These are phyloP conservation scores for Serendipita sp. DNA, from an alignment of 768 basidiomycete genomes.

Conservation along the genomic window DNA sequence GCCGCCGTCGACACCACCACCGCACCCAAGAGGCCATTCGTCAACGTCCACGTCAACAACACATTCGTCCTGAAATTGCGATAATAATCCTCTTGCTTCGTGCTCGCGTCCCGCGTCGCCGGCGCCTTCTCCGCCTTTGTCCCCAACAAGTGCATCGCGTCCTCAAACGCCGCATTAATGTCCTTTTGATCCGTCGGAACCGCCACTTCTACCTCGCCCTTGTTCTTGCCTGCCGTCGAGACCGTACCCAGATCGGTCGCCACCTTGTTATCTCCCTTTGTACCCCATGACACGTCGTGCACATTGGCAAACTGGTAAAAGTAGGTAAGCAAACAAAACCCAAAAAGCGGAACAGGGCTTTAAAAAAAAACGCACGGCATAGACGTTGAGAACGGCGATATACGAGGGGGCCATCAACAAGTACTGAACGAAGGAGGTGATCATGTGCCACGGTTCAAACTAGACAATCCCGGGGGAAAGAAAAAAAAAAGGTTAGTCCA, in stretches of 20 bases:
- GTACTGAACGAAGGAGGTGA: slow-evolving; percentile 92
- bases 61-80: slow-evolving; percentile 85
- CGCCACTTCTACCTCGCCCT: slow-evolving; percentile 73
- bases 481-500: no score
- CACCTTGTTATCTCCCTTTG: slow-evolving; percentile 84
- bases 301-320: slow-evolving; percentile 72
- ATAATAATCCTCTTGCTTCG: slow-evolving; percentile 76
- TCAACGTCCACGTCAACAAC: slow-evolving; percentile 74
- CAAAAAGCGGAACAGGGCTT: background rate
- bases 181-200: slow-evolving; percentile 82
- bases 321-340: background rate
- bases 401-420: slow-evolving; percentile 85
- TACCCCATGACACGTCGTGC: slow-evolving; percentile 91
- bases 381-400: slow-evolving; percentile 85
- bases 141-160: slow-evolving; percentile 61
- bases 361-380: slow-evolving; percentile 36
- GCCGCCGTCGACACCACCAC: slow-evolving; percentile 51
- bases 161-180: slow-evolving; percentile 78
- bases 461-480: slow-evolving; percentile 20
- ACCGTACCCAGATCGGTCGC: slow-evolving; percentile 77
- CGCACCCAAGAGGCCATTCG: slow-evolving; percentile 66
- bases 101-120: slow-evolving; percentile 40
- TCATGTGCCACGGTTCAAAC: slow-evolving; percentile 98
- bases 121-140: slow-evolving; percentile 66
- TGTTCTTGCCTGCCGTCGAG: slow-evolving; percentile 26